A percentile compares a stretch with the other conserved stretches of the same genome.
These are phyloP conservation scores for Sclerotinia trifoliorum DNA, from an alignment of 2,329 filamentous ascomycete species.

Conservation along the genomic window DNA sequence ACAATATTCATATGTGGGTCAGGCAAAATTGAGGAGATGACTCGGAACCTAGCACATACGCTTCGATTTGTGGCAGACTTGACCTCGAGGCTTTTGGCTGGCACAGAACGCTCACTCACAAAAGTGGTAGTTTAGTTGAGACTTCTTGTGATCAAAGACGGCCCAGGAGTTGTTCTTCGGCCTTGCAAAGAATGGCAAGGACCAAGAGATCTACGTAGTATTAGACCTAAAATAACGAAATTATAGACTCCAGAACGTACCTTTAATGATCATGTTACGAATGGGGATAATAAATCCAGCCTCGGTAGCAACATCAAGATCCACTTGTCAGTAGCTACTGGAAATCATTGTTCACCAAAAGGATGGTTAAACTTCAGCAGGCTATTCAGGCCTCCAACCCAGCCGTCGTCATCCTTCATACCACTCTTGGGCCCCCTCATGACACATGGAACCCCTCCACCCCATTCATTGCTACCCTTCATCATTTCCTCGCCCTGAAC, in stretches of 20 bases:
- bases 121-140: not conserved
- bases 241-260: not conserved
- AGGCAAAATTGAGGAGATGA: not conserved
- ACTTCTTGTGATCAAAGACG: not conserved
- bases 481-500: conserved; percentile 83
- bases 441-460: conserved; percentile 86
- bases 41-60: not conserved
- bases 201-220: not conserved
- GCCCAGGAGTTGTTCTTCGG: not conserved
- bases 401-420: conserved; percentile 76
- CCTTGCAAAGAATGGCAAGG: not conserved
- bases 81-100: not conserved
- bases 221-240: not conserved
- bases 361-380: conserved; percentile 97
- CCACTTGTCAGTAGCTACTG: not conserved
- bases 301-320: not conserved
- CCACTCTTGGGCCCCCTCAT: conserved; percentile 59
- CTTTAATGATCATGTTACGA: conserved; percentile 2
- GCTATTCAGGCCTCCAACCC: conserved; percentile 93
- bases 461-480: conserved; percentile 49
- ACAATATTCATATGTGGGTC: not conserved
- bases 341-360: conserved; percentile 67
- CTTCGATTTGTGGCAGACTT: not conserved
- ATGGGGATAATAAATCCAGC: not conserved
- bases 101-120: not conserved